Conservation (phyloP, 352 stramenopile species). For the Globisporangium cylindrosporum region DNA sequence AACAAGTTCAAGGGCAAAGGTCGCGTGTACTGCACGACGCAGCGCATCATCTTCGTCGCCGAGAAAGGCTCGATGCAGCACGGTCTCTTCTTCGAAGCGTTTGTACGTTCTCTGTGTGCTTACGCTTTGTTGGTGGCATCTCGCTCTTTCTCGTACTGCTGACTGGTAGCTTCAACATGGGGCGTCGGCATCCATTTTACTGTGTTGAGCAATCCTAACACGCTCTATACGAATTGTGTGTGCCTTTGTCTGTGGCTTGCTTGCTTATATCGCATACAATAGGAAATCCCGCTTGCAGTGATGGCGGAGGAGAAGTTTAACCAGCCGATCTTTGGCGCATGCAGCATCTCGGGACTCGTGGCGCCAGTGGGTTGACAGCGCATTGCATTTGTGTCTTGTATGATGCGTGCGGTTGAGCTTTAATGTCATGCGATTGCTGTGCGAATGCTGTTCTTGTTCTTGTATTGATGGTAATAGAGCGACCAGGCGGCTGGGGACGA, state of each 20-base stretch:
- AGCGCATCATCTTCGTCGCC: slow-evolving; percentile 82
- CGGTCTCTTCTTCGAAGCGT: slow-evolving; percentile 65
- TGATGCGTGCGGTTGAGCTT: not conserved
- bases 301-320: slow-evolving; percentile 90
- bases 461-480: not conserved
- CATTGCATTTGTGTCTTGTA: not conserved
- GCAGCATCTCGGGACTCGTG: slow-evolving; percentile 81
- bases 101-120: slow-evolving; percentile 31
- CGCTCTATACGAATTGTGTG: not conserved
- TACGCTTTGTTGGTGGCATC: too few relatives aligned
- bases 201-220: not conserved
- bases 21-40: slow-evolving; percentile 82
- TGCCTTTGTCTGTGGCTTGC: not conserved
- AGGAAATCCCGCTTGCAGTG: slow-evolving; percentile 76
- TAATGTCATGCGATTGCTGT: not conserved
- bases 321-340: slow-evolving; percentile 87
- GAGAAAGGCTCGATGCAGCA: slow-evolving; percentile 69
- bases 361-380: slow-evolving; percentile 29
- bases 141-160: not conserved
- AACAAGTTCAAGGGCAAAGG: slow-evolving; percentile 72
- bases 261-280: not conserved
- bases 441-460: not conserved
- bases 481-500: slow-evolving; percentile 8
- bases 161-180: not conserved
- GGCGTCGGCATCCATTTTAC: not conserved